A percentile compares a stretch with the other conserved stretches of the same genome.
Conservation (phyloP, 257 asterid genomes). For the Solanum virginianum region DNA sequence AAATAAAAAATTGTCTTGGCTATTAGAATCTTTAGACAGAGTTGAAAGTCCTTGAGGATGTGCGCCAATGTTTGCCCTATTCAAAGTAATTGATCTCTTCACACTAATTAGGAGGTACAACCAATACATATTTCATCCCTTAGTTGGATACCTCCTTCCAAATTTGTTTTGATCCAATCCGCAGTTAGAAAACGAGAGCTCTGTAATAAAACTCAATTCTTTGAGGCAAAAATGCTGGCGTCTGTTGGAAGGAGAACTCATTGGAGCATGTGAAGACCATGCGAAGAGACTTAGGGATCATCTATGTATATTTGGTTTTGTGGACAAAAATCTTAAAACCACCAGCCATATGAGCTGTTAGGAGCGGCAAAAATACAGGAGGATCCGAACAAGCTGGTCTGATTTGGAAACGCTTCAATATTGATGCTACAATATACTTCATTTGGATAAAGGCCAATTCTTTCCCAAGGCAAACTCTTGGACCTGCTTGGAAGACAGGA, state of each 20-base stretch:
- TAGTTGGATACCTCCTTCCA: not conserved
- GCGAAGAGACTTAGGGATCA: not conserved
- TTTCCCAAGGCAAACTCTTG: constrained; percentile 58
- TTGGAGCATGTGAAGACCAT: not conserved
- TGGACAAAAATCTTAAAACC: constrained; percentile 41
- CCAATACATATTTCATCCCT: not conserved
- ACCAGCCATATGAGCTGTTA: constrained; percentile 74
- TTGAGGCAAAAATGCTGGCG: not conserved
- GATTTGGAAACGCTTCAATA: constrained; percentile 32
- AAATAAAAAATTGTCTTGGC: not conserved
- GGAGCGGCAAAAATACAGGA: constrained; percentile 54
- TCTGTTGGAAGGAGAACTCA: not conserved
- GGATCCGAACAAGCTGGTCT: constrained; percentile 18
- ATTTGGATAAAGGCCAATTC: constrained; percentile 69
- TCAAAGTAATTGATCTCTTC: not conserved
- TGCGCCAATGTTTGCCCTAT: not conserved
- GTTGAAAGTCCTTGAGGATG: not conserved
- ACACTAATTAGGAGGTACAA: not conserved
- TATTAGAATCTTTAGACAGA: not conserved
- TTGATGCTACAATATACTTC: constrained; percentile 45
- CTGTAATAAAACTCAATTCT: not conserved
- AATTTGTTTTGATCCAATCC: not conserved
- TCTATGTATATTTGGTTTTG: constrained; percentile 1
- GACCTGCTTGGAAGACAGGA: constrained; percentile 81
- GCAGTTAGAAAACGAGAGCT: not conserved